Evolutionary conservation across 2,329 filamentous ascomycete genomes (phyloP).

Genomic region (Cladosporium austrohemisphaericum): DNA sequence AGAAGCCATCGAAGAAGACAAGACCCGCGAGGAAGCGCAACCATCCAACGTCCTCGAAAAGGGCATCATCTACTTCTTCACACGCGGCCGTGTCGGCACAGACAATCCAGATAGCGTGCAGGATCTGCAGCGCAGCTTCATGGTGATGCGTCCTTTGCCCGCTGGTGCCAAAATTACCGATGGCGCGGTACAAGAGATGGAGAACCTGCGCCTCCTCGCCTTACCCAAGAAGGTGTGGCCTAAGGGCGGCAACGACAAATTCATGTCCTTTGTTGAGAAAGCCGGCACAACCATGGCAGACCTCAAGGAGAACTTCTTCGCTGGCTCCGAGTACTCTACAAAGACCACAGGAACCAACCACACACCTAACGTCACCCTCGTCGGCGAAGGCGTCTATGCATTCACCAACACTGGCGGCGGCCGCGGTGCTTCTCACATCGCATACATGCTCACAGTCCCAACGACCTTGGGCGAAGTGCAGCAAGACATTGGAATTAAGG

Average conservation of each 20-base stretch:
- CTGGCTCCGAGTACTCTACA: conserved; percentile 66
- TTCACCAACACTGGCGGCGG: conserved; percentile 68
- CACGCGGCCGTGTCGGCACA: conserved; percentile 70
- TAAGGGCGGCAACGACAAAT: conserved; percentile 62
- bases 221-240: conserved; percentile 84
- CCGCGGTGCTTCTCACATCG: conserved; percentile 60
- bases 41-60: conserved; percentile 73
- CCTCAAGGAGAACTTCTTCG: conserved; percentile 69
- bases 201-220: conserved; percentile 68
- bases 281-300: conserved; percentile 60
- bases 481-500: conserved; percentile 65
- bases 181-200: conserved; percentile 53
- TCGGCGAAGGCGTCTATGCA: conserved; percentile 84
- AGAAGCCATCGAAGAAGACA: conserved; percentile 48
- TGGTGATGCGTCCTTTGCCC: conserved; percentile 71
- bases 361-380: conserved; percentile 64
- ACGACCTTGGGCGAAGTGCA: conserved; percentile 67
- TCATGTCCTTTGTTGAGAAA: conserved; percentile 82
- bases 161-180: conserved; percentile 63
- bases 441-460: conserved; percentile 75
- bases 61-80: conserved; percentile 88
- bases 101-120: conserved; percentile 64
- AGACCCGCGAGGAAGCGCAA: conserved; percentile 48
- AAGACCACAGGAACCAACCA: conserved; percentile 69
- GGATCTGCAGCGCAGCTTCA: conserved; percentile 74